phyloP scores from a whole-genome alignment of 768 basidiomycete genomes.

The Serendipita indica region DNA sequence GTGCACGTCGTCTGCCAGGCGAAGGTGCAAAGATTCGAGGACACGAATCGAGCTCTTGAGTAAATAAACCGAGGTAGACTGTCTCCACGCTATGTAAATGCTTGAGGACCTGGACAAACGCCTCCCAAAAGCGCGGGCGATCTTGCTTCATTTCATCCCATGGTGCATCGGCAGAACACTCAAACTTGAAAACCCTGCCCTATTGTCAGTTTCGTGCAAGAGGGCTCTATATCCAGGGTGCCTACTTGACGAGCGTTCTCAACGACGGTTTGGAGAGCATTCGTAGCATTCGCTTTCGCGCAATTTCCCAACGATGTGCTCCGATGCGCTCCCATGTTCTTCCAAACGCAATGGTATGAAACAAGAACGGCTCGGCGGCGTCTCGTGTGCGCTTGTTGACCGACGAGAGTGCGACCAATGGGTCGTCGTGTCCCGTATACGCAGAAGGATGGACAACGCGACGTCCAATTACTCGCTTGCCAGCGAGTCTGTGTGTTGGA shows the following conservation, averaged over 20 bases:
- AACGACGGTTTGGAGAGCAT: background rate
- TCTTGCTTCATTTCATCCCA: background rate
- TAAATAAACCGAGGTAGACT: background rate
- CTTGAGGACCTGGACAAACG: background rate
- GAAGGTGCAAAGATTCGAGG: background rate
- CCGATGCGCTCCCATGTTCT: background rate
- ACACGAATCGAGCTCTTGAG: background rate
- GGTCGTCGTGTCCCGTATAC: background rate
- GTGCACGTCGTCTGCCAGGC: background rate
- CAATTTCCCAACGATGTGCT: background rate
- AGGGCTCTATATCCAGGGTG: too few species aligned
- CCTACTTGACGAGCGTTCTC: background rate
- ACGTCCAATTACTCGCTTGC: background rate
- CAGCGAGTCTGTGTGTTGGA: background rate
- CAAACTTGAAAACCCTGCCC: too few species aligned
- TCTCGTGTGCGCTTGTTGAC: slow-evolving; percentile 3
- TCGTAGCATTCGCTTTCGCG: background rate
- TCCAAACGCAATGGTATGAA: background rate
- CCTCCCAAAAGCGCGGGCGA: background rate
- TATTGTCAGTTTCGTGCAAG: too few species aligned
- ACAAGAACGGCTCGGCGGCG: background rate
- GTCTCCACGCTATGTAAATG: background rate
- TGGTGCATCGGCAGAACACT: background rate
- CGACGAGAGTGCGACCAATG: background rate
- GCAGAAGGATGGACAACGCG: background rate